Base-by-base conservation (phyloP, 176 grass and related monocot species). In the Oryza nivara region DNA sequence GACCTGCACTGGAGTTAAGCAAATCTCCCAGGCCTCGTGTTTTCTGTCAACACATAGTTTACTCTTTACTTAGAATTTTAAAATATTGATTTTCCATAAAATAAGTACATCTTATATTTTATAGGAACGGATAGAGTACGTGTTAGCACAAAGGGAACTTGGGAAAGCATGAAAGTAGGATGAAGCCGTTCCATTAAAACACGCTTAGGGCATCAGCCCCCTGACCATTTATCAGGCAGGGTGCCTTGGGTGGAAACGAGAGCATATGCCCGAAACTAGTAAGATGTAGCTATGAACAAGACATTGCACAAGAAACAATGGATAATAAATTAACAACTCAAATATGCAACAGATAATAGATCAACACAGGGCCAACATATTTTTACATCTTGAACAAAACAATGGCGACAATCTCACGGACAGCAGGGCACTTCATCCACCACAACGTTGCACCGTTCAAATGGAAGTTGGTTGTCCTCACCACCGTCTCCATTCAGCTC, bases 401-500 rank as follows among this genome's bases (percentile, higher is more conserved):
- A 91, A 93, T 66, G 77, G 70, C 19, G 44, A 5, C 46, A 84
- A 63, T 23, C 58, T 63, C 20, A 63, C 58, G 9, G 47, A 88
- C 74, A 61, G 34, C 80, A 43, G 67, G 30, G 66, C 65, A 71
- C 36, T 80, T 75, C 85, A 88, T 82, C 80, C 76, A 52, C 36
- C 67, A 61, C 23, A 74, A 19, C 28, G 67, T 45, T 91, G 51
- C 67, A 54, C 35, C 26, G 68, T 61, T 68, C 60, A 68, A 68
- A 44, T 43, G 20, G 67, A 89, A 70, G 30, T 75, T 77, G 22
- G 20, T 25, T 36, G 7, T 16, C 68, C 43, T 78, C 70, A 74
- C 92, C 76, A 97, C 47, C 94, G 92, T 82, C 80, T 92, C 94
- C 94, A 97, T 80, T 97, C 94, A 32, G 85, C 86, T 90, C 85